Evolutionary conservation across 2,329 filamentous ascomycete species (phyloP).

Genomic region (Pseudogymnoascus sp.): DNA sequence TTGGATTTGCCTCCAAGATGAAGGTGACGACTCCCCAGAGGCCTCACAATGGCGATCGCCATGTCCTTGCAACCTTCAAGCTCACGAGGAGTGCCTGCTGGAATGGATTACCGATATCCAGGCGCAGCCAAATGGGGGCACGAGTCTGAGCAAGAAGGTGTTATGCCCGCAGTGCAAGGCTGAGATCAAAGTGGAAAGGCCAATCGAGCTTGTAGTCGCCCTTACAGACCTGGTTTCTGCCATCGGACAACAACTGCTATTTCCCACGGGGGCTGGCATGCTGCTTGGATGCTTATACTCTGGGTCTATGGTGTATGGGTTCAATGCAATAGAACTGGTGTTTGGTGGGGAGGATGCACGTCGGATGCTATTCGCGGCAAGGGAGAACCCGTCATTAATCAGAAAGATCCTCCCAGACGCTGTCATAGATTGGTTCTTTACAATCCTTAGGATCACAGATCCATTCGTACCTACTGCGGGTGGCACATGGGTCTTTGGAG

Average conservation of each 20-base stretch:
- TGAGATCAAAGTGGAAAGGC: conserved; percentile 68
- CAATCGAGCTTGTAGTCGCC: conserved; percentile 61
- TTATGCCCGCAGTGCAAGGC: conserved; percentile 86
- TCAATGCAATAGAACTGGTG: conserved; percentile 56
- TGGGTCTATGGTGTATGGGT: conserved; percentile 50
- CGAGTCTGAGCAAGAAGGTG: conserved; percentile 53
- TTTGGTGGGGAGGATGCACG: conserved; percentile 57
- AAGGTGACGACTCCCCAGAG: conserved; percentile 42
- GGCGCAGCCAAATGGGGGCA: conserved; percentile 42
- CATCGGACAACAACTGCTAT: conserved; percentile 18
- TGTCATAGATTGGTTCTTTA: background rate
- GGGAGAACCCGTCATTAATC: background rate
- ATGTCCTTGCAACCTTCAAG: conserved; percentile 83
- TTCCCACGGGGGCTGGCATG: conserved; percentile 26
- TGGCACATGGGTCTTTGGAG: conserved; percentile 32
- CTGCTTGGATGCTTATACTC: conserved; percentile 39
- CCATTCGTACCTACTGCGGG: conserved; percentile 22
- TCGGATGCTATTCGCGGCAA: conserved; percentile 40
- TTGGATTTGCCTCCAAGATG: conserved; percentile 57
- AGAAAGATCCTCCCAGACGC: background rate
- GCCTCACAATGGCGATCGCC: conserved; percentile 68
- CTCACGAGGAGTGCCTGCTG: conserved; percentile 82
- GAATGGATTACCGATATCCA: conserved; percentile 93
- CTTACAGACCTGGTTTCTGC: conserved; percentile 18
- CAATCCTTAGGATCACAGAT: conserved; percentile 17